Conservation (phyloP, 2,329 filamentous ascomycete genomes). For the Colletotrichum tropicicola region DNA sequence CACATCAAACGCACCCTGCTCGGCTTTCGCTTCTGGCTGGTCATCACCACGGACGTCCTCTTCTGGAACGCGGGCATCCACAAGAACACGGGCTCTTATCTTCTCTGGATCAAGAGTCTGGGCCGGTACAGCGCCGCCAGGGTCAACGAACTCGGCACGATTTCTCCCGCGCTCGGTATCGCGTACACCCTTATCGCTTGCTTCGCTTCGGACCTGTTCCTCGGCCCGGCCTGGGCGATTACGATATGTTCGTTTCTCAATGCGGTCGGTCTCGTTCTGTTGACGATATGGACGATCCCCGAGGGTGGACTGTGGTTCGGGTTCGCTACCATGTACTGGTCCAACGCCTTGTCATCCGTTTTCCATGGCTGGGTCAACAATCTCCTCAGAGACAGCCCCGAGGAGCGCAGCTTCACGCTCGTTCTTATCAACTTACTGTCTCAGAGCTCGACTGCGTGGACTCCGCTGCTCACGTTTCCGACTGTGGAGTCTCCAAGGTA, state of each 20-base stretch:
- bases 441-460: constrained; percentile 65
- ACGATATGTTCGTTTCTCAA: constrained; percentile 3
- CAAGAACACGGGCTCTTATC: constrained; percentile 43
- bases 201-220: constrained; percentile 11
- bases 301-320: constrained; percentile 63
- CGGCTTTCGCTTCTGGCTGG: constrained; percentile 48
- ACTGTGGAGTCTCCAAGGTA: constrained; percentile 53
- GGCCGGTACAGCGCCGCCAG: constrained; percentile 57
- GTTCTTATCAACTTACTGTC: constrained; percentile 46
- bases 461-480: constrained; percentile 58
- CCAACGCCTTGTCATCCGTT: constrained; percentile 5
- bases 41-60: constrained; percentile 46
- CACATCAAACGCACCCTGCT: constrained; percentile 44
- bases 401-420: constrained; percentile 15
- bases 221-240: constrained; percentile 42
- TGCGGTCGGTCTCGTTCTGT: constrained; percentile 41
- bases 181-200: not conserved
- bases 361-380: constrained; percentile 20
- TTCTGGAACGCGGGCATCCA: constrained; percentile 59
- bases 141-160: constrained; percentile 51
- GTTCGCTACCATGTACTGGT: constrained; percentile 46
- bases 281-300: constrained; percentile 65
- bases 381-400: not conserved
- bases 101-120: constrained; percentile 50
- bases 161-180: constrained; percentile 2